Base-by-base conservation (phyloP, 805 yeast species). In the Isabelozyma rhagii region DNA sequence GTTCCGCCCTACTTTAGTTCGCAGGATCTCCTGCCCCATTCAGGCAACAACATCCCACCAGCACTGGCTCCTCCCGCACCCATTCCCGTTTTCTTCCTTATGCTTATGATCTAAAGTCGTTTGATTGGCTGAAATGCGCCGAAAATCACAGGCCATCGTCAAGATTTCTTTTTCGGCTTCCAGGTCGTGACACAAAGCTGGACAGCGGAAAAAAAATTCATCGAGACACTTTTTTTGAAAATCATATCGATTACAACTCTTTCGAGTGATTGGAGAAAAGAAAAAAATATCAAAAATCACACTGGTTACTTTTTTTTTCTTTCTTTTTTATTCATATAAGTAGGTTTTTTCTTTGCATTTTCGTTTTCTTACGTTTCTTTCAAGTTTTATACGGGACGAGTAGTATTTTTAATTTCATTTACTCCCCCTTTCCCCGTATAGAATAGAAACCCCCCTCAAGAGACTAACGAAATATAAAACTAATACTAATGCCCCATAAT, bases 291-390 rank as follows among this genome's bases (percentile, higher is more conserved):
- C 25, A 3, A 21, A 21, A 21, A 21, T 21, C 25, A 21, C 25
- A 5, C 36, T 31, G 36, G n/a, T 31, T 41, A 8, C 17, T 48
- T 45, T 15, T 15, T 41, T 43, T 31, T 36, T 44, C 41, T 39
- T 46, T 36, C 15, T 41, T 44, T 48, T 44, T 47, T 4, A 44
- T 44, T 14, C 44, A 41, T 43, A 18, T 43, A 14, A 43, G 13
- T 11, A 17, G 11, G 17, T 34, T 43, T 29, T 34, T 29, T 31
- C 17, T 43, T 29, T 34, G 14, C 46, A 18, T 14, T 43, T 27
- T 27, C n/a, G 18, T 43, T 39, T 21, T 39, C 42, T 39, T 10
- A 38, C 40, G 25, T 21, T 21, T 21, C 25, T 21, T 21, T 21
- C 25, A 21, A 21, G 25, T 21, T 31, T 9, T 31, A 31, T 31